Evolutionary conservation across 2,329 filamentous ascomycete genomes (phyloP).

Genomic region (Corinectria fuckeliana): DNA sequence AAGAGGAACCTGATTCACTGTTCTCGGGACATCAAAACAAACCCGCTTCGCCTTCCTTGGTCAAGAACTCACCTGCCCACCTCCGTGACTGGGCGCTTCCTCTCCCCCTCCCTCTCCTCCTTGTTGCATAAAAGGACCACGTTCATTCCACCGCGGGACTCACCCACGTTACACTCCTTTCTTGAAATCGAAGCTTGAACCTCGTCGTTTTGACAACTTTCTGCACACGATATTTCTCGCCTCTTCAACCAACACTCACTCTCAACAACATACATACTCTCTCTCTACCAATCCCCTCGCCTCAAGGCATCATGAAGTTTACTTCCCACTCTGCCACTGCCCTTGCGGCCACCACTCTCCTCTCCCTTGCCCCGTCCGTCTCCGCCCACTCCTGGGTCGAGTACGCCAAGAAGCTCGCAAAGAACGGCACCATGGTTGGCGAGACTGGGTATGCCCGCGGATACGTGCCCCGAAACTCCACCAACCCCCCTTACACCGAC

Average conservation of each 20-base stretch:
- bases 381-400: conserved; percentile 84
- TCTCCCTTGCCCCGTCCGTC: conserved; percentile 41
- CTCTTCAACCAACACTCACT: background rate
- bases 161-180: conserved; percentile 21
- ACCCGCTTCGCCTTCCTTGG: conserved; percentile 3
- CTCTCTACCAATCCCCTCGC: background rate
- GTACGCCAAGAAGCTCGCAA: conserved; percentile 71
- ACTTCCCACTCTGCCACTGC: conserved; percentile 24
- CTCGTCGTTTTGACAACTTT: conserved; percentile 11
- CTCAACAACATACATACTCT: conserved; percentile 3
- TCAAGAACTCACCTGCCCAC: conserved; percentile 18
- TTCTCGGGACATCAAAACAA: conserved; percentile 24
- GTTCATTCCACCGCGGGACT: conserved; percentile 26
- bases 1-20: conserved; percentile 23
- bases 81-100: conserved; percentile 22
- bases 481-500: conserved; percentile 62
- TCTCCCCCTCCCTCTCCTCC: conserved; percentile 26
- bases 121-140: conserved; percentile 24
- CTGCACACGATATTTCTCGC: conserved; percentile 10
- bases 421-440: conserved; percentile 76
- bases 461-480: conserved; percentile 62
- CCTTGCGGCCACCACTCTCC: conserved; percentile 36
- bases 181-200: conserved; percentile 1
- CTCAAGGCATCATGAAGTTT: conserved; percentile 31
- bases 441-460: conserved; percentile 77